These are phyloP conservation scores for Debaryomyces hansenii DNA, from an alignment of 805 yeast species.

Conservation along the genomic window DNA sequence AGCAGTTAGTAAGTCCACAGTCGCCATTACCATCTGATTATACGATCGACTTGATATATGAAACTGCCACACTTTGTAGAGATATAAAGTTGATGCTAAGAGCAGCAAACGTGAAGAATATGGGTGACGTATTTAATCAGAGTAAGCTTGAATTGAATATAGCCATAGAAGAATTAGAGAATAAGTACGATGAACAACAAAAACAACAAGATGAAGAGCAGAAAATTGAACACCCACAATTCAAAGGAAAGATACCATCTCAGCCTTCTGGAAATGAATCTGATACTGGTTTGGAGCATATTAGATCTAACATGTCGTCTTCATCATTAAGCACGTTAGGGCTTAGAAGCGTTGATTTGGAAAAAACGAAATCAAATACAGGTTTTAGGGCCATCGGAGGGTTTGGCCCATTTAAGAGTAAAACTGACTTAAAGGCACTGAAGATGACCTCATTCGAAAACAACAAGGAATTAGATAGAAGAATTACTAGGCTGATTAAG, in stretches of 20 bases:
- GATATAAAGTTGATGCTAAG: conserved; percentile 65
- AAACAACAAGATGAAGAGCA: background rate
- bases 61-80: conserved; percentile 58
- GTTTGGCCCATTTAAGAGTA: conserved; percentile 29
- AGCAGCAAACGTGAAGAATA: conserved; percentile 53
- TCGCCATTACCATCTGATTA: conserved; percentile 56
- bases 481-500: conserved; percentile 31
- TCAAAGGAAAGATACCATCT: background rate
- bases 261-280: background rate
- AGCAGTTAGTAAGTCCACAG: conserved; percentile 54
- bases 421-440: background rate
- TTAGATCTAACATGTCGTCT: conserved; percentile 10
- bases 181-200: conserved; percentile 14
- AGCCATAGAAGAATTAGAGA: conserved; percentile 22
- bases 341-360: conserved; percentile 3
- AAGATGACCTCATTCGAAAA: background rate
- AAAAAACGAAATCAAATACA: conserved; percentile 14
- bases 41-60: conserved; percentile 59
- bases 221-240: background rate
- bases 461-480: conserved; percentile 31
- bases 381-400: conserved; percentile 25
- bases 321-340: conserved; percentile 11
- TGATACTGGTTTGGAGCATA: background rate
- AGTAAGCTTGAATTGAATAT: conserved; percentile 28
- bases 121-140: conserved; percentile 39